Conservation (phyloP, 805 yeast genomes). For the Danielia oregonensis region DNA sequence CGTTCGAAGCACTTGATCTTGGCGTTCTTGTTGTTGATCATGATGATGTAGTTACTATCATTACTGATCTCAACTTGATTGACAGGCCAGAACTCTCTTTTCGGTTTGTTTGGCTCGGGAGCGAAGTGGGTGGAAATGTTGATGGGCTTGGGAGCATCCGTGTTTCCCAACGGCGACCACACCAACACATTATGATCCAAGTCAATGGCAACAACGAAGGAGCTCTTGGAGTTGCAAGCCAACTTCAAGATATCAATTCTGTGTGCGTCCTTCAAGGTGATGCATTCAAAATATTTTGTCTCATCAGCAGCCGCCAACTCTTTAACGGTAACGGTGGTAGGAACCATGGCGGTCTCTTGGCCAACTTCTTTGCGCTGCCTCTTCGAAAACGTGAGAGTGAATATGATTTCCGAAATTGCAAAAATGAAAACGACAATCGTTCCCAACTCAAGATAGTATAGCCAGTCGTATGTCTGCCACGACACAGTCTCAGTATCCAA, state of each 20-base stretch:
- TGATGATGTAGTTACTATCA: conserved; percentile 55
- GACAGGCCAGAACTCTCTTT: conserved; percentile 57
- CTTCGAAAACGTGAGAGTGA: conserved; percentile 24
- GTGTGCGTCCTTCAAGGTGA: conserved; percentile 44
- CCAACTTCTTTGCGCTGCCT: conserved; percentile 8
- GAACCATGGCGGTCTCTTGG: neutral
- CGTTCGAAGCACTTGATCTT: conserved; percentile 61
- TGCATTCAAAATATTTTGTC: conserved; percentile 24
- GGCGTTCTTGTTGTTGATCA: conserved; percentile 49
- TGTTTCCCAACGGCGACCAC: conserved; percentile 60
- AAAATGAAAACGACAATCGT: conserved; percentile 49
- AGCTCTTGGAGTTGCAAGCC: conserved; percentile 53
- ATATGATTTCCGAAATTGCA: conserved; percentile 44
- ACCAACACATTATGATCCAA: conserved; percentile 67
- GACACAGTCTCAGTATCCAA: neutral
- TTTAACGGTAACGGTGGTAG: neutral
- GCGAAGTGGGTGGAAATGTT: conserved; percentile 40
- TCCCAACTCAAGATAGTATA: conserved; percentile 54
- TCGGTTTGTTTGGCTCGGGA: conserved; percentile 16
- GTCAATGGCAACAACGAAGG: conserved; percentile 68
- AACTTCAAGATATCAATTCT: conserved; percentile 59
- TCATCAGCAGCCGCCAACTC: conserved; percentile 14
- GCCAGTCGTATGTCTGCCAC: conserved; percentile 31
- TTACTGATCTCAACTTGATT: conserved; percentile 53
- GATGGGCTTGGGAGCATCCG: conserved; percentile 16